phyloP scores from a whole-genome alignment of 179 eudicot genomes.

The Silene vulgaris region DNA sequence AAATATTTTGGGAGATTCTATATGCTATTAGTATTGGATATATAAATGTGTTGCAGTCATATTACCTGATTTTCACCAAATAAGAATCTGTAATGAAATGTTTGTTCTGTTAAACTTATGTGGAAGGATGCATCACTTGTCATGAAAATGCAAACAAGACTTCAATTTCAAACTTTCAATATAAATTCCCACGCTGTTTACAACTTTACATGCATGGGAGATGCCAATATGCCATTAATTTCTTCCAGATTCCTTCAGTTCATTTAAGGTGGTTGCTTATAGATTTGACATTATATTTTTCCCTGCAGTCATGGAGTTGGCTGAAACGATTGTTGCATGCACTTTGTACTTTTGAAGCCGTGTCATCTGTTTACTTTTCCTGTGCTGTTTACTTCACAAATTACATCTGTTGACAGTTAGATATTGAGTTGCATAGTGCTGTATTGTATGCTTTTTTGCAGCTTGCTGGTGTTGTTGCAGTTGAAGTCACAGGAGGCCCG shows the following conservation, averaged over 20 bases:
- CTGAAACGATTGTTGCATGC: neutral
- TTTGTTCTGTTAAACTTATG: neutral
- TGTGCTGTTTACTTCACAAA: neutral
- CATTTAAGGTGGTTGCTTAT: neutral
- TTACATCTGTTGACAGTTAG: neutral
- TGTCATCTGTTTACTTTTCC: neutral
- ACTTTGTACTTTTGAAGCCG: neutral
- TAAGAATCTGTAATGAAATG: neutral
- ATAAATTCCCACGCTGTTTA: neutral
- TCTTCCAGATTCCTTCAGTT: neutral
- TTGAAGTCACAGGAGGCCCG: slow-evolving; percentile 96
- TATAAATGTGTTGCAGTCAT: neutral
- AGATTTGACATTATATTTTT: neutral
- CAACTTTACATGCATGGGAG: neutral
- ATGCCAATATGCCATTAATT: neutral
- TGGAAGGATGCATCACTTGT: neutral
- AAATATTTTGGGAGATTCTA: neutral
- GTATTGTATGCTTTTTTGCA: slow-evolving; percentile 26
- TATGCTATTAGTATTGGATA: neutral
- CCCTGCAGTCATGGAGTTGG: neutral
- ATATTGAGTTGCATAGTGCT: too few relatives aligned
- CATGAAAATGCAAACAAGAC: neutral
- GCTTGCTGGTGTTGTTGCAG: slow-evolving; percentile 99
- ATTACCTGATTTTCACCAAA: neutral
- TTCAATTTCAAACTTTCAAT: neutral